Evolutionary conservation across 2,329 filamentous ascomycete species (phyloP).

Genomic region (Microcyclospora tardicrescens): DNA sequence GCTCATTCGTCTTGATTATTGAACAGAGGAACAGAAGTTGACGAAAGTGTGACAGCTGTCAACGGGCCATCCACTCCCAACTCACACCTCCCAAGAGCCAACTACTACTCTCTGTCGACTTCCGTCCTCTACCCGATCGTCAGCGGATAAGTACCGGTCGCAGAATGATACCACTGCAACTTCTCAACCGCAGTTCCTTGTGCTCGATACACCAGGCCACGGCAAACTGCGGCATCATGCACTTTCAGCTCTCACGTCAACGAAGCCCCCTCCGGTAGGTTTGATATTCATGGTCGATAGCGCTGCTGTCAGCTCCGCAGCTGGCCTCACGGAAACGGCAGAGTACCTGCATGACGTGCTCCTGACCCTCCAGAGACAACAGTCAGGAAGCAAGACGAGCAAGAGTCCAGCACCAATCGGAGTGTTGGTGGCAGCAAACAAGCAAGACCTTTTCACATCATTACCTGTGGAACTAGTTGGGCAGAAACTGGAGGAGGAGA

Average conservation of each 20-base stretch:
- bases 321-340: constrained; percentile 56
- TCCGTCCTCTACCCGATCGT: constrained; percentile 38
- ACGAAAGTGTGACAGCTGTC: constrained; percentile 30
- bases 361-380: constrained; percentile 65
- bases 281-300: constrained; percentile 87
- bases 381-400: constrained; percentile 42
- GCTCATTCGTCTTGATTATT: background rate
- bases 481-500: constrained; percentile 60
- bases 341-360: constrained; percentile 82
- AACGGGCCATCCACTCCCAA: constrained; percentile 41
- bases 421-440: constrained; percentile 82
- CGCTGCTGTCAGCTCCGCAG: constrained; percentile 23
- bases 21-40: background rate
- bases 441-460: constrained; percentile 89
- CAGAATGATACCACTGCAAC: constrained; percentile 47
- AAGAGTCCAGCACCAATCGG: constrained; percentile 51
- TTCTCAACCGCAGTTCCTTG: constrained; percentile 54
- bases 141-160: constrained; percentile 52
- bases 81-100: constrained; percentile 51
- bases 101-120: constrained; percentile 44
- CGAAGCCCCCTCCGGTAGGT: constrained; percentile 30
- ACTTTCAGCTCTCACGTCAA: constrained; percentile 37
- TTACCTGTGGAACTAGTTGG: constrained; percentile 66
- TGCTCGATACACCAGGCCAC: constrained; percentile 88
- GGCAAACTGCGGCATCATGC: constrained; percentile 75